Evolutionary conservation across 2,329 filamentous ascomycete genomes (phyloP), one percentile per base, ranked within the genome.

Genomic region (Thermochaetoides dissita): DNA sequence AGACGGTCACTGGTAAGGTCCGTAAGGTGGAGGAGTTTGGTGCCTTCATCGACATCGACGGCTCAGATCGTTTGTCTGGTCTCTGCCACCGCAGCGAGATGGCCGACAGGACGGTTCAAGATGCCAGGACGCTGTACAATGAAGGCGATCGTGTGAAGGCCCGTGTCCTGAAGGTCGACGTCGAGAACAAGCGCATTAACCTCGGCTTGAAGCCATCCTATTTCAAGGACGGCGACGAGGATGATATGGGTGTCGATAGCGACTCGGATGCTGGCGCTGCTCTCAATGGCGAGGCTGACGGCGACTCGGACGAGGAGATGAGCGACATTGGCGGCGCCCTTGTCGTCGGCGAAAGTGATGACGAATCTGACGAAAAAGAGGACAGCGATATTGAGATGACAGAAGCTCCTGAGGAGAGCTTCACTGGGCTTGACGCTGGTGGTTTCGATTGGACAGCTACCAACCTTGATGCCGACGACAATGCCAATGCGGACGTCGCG

Each of bases 131-230:
- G 55, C 69, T 98, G 34, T 96, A 94, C 61, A 82, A 79, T 47
- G 84, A 87, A 55, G 91, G 88, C 9, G 91, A 98, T 61, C 66
- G 70, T n/a, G 91, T 98, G 49, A 96, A 96, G 66, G 89, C 89
- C 10, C 83, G 84, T 58, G 71, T 98, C 10, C 62, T 96, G 39
- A 83, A 81, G 53, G 68, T 98, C 38, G 81, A 96, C 51, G 55
- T 65, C 5, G 70, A 80, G 51, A 82, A 83, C 60, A 80, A 79
- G 58, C 80, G 82, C 53, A 81, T 98, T 53, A 94, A 76, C 53
- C 86, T 98, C 54, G 86, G 88, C 1, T 67, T 98, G 46, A 98
- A 96, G 64, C 86, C 91, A 33, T 93, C 86, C 8, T 86, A 94
- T 56, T 89, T 98, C 55, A 76, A 79, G 45, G 70, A 76, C 41